These are phyloP conservation scores for Boletus fagicola DNA, from an alignment of 768 basidiomycete genomes.

Conservation along the genomic window DNA sequence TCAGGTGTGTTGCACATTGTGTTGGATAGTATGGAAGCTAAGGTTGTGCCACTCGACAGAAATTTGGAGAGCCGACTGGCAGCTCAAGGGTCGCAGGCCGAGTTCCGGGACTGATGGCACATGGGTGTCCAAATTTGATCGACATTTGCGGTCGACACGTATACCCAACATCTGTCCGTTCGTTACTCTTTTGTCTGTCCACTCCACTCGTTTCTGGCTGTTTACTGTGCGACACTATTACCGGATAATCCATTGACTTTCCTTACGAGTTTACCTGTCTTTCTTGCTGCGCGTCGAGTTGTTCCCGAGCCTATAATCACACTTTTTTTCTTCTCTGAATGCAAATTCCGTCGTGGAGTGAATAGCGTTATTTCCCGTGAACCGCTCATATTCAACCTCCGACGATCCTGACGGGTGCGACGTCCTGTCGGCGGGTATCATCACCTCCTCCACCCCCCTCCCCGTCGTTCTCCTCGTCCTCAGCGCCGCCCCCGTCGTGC, in stretches of 20 bases:
- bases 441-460: constrained; percentile 10
- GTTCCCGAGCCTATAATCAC: constrained; percentile 23
- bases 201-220: constrained; percentile 33
- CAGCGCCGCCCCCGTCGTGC: constrained; percentile 5
- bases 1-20: constrained; percentile 52
- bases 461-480: constrained; percentile 5
- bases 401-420: constrained; percentile 19
- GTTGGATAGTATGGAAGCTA: background rate
- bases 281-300: constrained; percentile 28
- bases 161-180: constrained; percentile 36
- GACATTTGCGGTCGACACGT: constrained; percentile 29
- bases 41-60: constrained; percentile 37
- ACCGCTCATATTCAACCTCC: constrained; percentile 29
- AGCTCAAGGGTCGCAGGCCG: constrained; percentile 79
- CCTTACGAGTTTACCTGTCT: constrained; percentile 31
- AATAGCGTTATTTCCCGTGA: constrained; percentile 2
- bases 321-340: constrained; percentile 12
- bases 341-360: constrained; percentile 6
- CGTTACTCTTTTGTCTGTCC: constrained; percentile 37
- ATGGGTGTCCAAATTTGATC: constrained; percentile 21
- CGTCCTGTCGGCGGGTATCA: constrained; percentile 7
- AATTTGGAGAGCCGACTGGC: constrained; percentile 90
- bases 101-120: constrained; percentile 64
- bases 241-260: constrained; percentile 39
- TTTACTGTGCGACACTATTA: constrained; percentile 36